phyloP scores from a whole-genome alignment of 352 stramenopile genomes.

The Saprolegnia diclina region DNA sequence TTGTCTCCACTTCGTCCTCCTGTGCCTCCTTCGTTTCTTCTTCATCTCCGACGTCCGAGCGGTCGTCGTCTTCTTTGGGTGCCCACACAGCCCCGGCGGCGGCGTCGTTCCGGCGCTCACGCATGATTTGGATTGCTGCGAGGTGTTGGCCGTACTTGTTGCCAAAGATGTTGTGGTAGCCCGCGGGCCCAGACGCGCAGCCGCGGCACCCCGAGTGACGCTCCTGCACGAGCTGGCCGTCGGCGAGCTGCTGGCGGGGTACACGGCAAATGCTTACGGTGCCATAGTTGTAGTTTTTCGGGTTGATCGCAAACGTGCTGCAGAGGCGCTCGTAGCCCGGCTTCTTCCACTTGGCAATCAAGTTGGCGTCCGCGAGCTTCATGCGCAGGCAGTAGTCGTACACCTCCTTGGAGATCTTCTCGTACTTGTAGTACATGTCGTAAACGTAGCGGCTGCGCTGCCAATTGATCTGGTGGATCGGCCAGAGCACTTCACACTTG shows the following conservation, averaged over 20 bases:
- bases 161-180: conserved; percentile 97
- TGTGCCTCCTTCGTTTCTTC: conserved; percentile 32
- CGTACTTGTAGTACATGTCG: conserved; percentile 98
- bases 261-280: conserved; percentile 98
- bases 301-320: conserved; percentile 98
- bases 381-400: conserved; percentile 97
- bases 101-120: conserved; percentile 43
- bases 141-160: conserved; percentile 99
- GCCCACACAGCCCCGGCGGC: conserved; percentile 42
- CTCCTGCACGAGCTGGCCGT: conserved; percentile 85
- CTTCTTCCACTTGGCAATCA: conserved; percentile 99
- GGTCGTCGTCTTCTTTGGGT: conserved; percentile 48
- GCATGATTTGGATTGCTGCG: conserved; percentile 92
- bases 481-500: conserved; percentile 97
- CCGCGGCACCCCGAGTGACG: conserved; percentile 96
- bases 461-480: conserved; percentile 99
- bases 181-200: conserved; percentile 91
- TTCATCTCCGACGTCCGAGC: conserved; percentile 30
- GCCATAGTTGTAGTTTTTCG: conserved; percentile 99
- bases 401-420: conserved; percentile 91
- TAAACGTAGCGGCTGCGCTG: conserved; percentile 98
- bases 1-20: conserved; percentile 36
- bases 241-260: conserved; percentile 88
- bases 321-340: conserved; percentile 97
- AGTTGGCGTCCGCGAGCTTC: conserved; percentile 93